Evolutionary conservation across 2,329 filamentous ascomycete species (phyloP), one percentile per base, ranked within the genome.

Genomic region (Herpotrichia juniperi): DNA sequence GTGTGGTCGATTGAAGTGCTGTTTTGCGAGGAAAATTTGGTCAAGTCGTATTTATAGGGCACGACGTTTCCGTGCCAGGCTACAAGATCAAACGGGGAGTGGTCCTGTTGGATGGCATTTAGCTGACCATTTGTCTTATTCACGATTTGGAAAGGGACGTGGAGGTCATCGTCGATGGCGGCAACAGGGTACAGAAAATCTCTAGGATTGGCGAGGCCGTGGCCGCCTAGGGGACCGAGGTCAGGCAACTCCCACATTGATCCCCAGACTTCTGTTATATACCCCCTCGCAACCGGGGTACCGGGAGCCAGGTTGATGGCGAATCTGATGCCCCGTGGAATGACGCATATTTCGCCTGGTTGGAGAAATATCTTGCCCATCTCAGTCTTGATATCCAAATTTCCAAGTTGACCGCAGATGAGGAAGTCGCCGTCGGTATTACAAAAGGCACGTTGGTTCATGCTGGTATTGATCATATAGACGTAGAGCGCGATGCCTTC

Each of bases 1-100:
- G 71, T 74, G 53, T 75, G 72, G 53, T 75, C 72, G 50, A 74
- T 68, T 4, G 69, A 73, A 42, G 71, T 75, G 49, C 65, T 65
- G 54, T 73, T 73, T 45, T 73, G 69, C 6, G 68, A 71, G 2
- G 68, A 69, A 54, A 75, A 76, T 51, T 81, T 82, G 7, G 79
- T 81, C 3, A 84, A 65, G 45, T 81, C 81, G 62, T 84, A 84
- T 66, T 83, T 83, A 70, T 79, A 83, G 0, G 81, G 81, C 8
- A 72, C 68, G n/a, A 72, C 69, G 42, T 74, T 75, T 21, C 72
- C 72, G 52, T 75, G 72, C 72, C 72, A 75, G 10, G 72, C 72
- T 8, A 75, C 69, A 6, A 76, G 67, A 43, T 81, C 78, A 52
- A 80, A 80, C 1, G 74, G 72, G 45, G 66, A 70, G 58, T 75